Base-by-base conservation (phyloP, 768 basidiomycete species). In the Flagelloscypha sp. region DNA sequence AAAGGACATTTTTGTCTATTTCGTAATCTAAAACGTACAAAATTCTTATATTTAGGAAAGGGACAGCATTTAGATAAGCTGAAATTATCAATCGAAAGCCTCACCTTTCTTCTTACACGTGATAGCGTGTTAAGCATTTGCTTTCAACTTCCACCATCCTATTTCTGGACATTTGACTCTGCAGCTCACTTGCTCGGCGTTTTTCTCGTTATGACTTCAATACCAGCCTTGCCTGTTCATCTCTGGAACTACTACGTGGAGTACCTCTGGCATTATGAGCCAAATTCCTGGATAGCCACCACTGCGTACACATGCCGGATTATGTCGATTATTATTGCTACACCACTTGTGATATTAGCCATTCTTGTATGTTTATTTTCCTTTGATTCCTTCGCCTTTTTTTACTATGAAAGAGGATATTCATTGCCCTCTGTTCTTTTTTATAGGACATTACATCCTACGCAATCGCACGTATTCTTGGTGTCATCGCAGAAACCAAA, bases 381-480 rank as follows among this genome's bases (percentile, higher is more conserved):
- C 33, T 43, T 36, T 27, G 42, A 23, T 40, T 30, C 42, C 27
- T 32, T 42, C 42, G 25, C 15, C 28, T 29, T 35, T 33, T 28
- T 24, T 27, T 35, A 37, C 43, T 17, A 31, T 29, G 13, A 9
- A 31, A 9, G 8, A n/a, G n/a, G n/a, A n/a, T n/a, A n/a, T n/a
- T n/a, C 19, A 27, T 15, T 31, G 3, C 38, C 30, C 35, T 43
- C 30, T 44, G 12, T 37, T 17, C 9, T 40, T 17, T 6, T 17
- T 25, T 33, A 5, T 49, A 88, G 85, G 85, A 89, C 53, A 74
- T 88, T 36, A 65, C 75, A 2, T 84, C 86, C 13, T 89, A 88
- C 48, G 74, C 78, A 38, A 83, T 89, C 50, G 86, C 82, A 9
- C 78, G 85, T 39, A 87, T 84, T 5, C 68, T 89, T 33, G 85